A percentile compares a stretch with the other conserved stretches of the same genome.
Conservation (phyloP, 805 yeast genomes). For the Barnettozyma salicaria region DNA sequence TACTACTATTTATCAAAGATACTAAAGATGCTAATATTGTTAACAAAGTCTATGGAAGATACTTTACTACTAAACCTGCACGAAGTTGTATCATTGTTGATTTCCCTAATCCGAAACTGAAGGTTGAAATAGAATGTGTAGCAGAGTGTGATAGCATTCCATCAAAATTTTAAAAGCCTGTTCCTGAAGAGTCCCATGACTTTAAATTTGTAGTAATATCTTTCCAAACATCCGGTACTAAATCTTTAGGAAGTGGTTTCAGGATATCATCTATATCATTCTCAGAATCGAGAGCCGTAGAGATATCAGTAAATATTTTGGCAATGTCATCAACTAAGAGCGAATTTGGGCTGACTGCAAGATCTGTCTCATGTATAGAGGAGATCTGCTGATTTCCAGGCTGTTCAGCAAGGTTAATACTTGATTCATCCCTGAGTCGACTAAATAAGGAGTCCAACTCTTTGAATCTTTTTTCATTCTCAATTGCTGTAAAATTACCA, state of each 20-base stretch:
- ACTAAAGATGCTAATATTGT: slow-evolving; percentile 36
- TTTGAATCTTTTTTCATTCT: slow-evolving; percentile 25
- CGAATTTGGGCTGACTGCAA: slow-evolving; percentile 17
- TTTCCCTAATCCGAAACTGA: slow-evolving; percentile 43
- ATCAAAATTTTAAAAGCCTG: slow-evolving; percentile 2
- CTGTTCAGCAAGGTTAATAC: background rate
- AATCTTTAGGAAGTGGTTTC: slow-evolving; percentile 18
- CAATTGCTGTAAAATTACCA: slow-evolving; percentile 30
- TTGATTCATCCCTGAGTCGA: slow-evolving; percentile 13
- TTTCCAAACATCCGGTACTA: slow-evolving; percentile 21
- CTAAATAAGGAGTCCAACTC: slow-evolving; percentile 23
- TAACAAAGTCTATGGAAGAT: slow-evolving; percentile 41
- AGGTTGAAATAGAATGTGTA: slow-evolving; percentile 48
- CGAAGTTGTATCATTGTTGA: slow-evolving; percentile 47
- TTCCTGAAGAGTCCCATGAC: slow-evolving; percentile 22
- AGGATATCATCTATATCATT: slow-evolving; percentile 12
- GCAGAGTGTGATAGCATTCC: slow-evolving; percentile 26
- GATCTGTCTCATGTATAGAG: background rate
- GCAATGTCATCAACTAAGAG: slow-evolving; percentile 19
- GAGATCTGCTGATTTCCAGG: too few species aligned
- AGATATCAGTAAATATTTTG: slow-evolving; percentile 15
- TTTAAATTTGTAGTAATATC: slow-evolving; percentile 18
- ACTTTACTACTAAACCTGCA: slow-evolving; percentile 45
- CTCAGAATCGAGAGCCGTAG: slow-evolving; percentile 8
- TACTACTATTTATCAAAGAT: slow-evolving; percentile 42